These are phyloP conservation scores for Suillus brevipes DNA, from an alignment of 768 basidiomycete species.

Conservation along the genomic window DNA sequence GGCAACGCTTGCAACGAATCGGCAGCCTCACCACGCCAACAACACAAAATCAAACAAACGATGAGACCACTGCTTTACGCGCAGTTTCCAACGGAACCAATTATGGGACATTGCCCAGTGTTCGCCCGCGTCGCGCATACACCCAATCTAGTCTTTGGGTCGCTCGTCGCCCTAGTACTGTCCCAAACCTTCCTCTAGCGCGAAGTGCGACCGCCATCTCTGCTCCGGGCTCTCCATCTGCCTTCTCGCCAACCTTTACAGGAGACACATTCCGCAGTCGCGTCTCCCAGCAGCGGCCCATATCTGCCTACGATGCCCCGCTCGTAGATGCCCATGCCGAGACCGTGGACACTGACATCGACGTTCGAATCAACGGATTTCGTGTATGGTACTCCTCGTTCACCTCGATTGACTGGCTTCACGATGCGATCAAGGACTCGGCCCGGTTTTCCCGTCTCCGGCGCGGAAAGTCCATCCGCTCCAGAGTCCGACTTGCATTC, in stretches of 20 bases:
- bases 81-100: conserved; percentile 31
- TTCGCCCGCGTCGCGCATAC: conserved; percentile 26
- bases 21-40: conserved; percentile 28
- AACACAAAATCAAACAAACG: conserved; percentile 7
- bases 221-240: conserved; percentile 35
- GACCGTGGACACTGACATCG: conserved; percentile 46
- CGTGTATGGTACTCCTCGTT: conserved; percentile 86
- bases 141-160: conserved; percentile 20
- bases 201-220: conserved; percentile 36
- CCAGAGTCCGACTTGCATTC: conserved; percentile 57
- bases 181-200: conserved; percentile 35
- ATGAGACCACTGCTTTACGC: conserved; percentile 40
- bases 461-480: conserved; percentile 66
- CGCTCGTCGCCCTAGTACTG: conserved; percentile 38
- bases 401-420: conserved; percentile 94
- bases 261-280: conserved; percentile 38
- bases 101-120: conserved; percentile 59
- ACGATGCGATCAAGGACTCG: conserved; percentile 94
- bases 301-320: conserved; percentile 70
- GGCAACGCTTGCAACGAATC: conserved; percentile 59
- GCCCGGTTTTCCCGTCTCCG: conserved; percentile 75
- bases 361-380: conserved; percentile 78
- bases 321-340: conserved; percentile 33
- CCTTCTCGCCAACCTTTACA: conserved; percentile 35
- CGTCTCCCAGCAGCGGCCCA: conserved; percentile 51